Base-by-base conservation (phyloP, 495 filamentous ascomycete species). In the Viridothelium virens region DNA sequence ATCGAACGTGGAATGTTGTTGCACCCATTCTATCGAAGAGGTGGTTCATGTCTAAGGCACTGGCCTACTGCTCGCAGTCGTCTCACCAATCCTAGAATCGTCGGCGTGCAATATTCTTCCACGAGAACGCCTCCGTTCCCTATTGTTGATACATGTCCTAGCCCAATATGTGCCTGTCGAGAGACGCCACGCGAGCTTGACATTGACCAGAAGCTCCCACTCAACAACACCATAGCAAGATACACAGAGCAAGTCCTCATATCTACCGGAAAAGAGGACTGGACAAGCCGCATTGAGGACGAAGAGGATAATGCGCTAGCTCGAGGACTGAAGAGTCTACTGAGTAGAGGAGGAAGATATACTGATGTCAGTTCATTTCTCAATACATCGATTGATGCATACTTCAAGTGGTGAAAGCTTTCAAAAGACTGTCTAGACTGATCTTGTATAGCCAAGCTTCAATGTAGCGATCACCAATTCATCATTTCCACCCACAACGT, bases 171-270 rank as follows among this genome's bases (percentile, higher is more conserved):
- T 75, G 68, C 81, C 14, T 95, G 91, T 74, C 83, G 87, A 1
- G 70, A 83, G 2, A 82, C 87, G 74, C 91, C 91, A 2, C 76
- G 80, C 3, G 85, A 82, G 2, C 76, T 93, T n/a, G 83, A 86
- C 14, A 94, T 97, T 67, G 91, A 97, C 74, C 81, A 82, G 68
- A 75, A 82, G 39, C 86, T 83, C 63, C 77, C 82, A 2, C 75
- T 97, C 56, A 86, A 86, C 71, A 86, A 87, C 18, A 88, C 90
- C 3, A 90, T 96, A 78, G 81, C 89, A 3, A 75, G 79, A n/a
- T 94, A 96, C 74, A 81, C 85, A 18, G 86, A 91, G 68, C 92
- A 97, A 64, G 81, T 97, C 3, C 74, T 98, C 2, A 80, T 97
- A 16, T 89, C 85, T 66, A 96, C 92, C 0, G 91, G 90, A 7